A percentile compares a stretch with the other conserved stretches of the same genome.
Evolutionary conservation across 352 stramenopile genomes (phyloP).

Genomic region (Lagenidium sp.): DNA sequence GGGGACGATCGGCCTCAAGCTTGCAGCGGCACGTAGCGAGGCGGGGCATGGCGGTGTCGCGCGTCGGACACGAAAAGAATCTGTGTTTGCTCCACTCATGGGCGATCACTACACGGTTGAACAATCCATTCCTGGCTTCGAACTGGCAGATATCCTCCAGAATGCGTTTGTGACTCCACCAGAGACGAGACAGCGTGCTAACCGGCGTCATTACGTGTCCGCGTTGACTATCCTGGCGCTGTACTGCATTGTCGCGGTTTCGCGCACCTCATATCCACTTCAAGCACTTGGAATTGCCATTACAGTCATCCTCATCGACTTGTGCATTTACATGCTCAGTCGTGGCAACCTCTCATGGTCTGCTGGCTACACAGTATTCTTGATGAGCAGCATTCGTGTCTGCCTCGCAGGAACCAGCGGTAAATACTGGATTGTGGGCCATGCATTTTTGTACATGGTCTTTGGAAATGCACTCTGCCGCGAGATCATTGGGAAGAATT

Average conservation of each 20-base stretch:
- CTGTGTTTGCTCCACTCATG: conserved; percentile 65
- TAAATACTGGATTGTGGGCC: conserved; percentile 71
- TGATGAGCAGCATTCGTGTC: conserved; percentile 59
- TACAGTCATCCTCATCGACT: conserved; percentile 63
- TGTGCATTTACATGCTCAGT: conserved; percentile 66
- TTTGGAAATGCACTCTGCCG: conserved; percentile 67
- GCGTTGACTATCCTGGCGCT: conserved; percentile 35
- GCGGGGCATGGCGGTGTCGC: neutral
- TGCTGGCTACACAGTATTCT: conserved; percentile 72
- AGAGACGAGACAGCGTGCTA: conserved; percentile 32
- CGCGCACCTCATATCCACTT: conserved; percentile 42
- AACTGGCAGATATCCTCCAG: conserved; percentile 65
- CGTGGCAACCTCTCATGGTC: conserved; percentile 67
- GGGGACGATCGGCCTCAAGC: conserved; percentile 62
- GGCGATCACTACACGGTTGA: conserved; percentile 75
- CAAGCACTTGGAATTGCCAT: conserved; percentile 55
- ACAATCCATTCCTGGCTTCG: conserved; percentile 62
- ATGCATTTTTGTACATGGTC: conserved; percentile 74
- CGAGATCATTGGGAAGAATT: conserved; percentile 75
- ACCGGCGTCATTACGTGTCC: conserved; percentile 41
- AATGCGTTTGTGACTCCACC: conserved; percentile 65
- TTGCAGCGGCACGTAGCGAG: conserved; percentile 40
- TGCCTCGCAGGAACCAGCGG: conserved; percentile 62
- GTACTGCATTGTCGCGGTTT: conserved; percentile 49
- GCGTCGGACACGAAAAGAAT: conserved; percentile 35